Percentiles rank a stretch among this genome's conserved stretches.
phyloP scores from a whole-genome alignment of 345 rosid species.

The Trapa bicornis region DNA sequence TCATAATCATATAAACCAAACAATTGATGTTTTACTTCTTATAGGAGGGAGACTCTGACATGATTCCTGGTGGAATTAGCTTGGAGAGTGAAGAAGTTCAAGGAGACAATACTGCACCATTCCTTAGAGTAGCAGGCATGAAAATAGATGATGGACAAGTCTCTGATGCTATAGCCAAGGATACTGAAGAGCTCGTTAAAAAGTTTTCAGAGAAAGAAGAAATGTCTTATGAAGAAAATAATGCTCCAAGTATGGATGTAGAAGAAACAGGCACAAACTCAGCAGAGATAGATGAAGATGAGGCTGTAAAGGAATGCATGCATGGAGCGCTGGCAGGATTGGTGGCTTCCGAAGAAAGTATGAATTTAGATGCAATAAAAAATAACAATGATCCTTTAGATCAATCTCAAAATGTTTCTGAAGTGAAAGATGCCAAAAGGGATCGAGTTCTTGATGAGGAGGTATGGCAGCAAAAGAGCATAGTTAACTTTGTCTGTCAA shows the following conservation, averaged over 20 bases:
- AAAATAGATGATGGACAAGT: not conserved
- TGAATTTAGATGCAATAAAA: not conserved
- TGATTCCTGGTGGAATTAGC: not conserved
- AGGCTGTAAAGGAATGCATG: not conserved
- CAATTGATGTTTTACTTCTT: not conserved
- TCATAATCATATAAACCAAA: not conserved
- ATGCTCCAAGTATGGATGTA: not conserved
- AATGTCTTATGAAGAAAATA: not conserved
- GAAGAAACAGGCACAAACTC: not conserved
- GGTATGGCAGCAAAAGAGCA: not conserved
- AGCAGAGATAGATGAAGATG: not conserved
- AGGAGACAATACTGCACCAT: conserved; percentile 1
- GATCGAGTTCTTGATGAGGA: not conserved
- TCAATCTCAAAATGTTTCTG: not conserved
- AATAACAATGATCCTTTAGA: too few species aligned
- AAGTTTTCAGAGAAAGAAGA: not conserved
- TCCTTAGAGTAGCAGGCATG: not conserved
- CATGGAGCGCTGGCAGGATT: not conserved
- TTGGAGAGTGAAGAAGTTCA: not conserved
- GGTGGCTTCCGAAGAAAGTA: not conserved
- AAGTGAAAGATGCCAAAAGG: not conserved
- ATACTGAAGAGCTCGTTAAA: not conserved
- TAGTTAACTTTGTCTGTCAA: not conserved
- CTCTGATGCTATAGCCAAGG: not conserved
- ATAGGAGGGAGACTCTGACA: conserved; percentile 1